A percentile compares a stretch with the other conserved stretches of the same genome.
Evolutionary conservation across 768 basidiomycete species (phyloP).

Genomic region (Russula foetens): DNA sequence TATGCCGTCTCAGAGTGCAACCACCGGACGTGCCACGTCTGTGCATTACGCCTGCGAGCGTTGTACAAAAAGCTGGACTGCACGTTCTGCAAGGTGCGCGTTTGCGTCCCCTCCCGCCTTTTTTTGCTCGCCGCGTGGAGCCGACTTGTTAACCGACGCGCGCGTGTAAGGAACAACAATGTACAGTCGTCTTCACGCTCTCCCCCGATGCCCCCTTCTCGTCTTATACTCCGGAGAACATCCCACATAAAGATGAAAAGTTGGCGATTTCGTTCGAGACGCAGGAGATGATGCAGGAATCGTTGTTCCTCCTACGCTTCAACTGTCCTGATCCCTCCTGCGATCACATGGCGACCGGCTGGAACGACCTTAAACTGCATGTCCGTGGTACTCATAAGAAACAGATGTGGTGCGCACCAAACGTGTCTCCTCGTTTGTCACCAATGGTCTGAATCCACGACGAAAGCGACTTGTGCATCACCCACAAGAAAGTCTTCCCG

Average conservation of each 20-base stretch:
- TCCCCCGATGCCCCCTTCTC: slow-evolving; percentile 55
- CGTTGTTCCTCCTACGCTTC: slow-evolving; percentile 82
- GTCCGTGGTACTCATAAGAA: slow-evolving; percentile 66
- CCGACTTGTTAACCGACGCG: background rate
- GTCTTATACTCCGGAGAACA: slow-evolving; percentile 45
- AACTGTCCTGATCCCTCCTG: slow-evolving; percentile 88
- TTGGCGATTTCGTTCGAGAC: slow-evolving; percentile 83
- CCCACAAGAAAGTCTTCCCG: slow-evolving; percentile 87
- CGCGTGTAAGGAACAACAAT: slow-evolving; percentile 64
- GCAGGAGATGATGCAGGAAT: slow-evolving; percentile 91
- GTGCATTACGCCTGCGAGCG: slow-evolving; percentile 77
- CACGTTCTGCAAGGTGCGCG: slow-evolving; percentile 88
- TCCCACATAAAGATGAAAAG: slow-evolving; percentile 61
- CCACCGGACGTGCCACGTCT: slow-evolving; percentile 93
- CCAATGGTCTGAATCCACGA: background rate
- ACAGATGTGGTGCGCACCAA: slow-evolving; percentile 65
- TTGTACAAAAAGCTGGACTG: slow-evolving; percentile 92
- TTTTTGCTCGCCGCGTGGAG: background rate
- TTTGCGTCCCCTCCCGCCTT: slow-evolving; percentile 16
- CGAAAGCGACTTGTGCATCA: slow-evolving; percentile 75
- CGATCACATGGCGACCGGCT: slow-evolving; percentile 76
- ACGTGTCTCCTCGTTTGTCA: background rate
- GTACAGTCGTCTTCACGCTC: slow-evolving; percentile 63
- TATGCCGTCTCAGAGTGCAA: slow-evolving; percentile 85
- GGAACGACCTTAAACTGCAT: slow-evolving; percentile 86